Evolutionary conservation across 75 land plant genomes (phyloP).

Genomic region (Cryptomeria japonica): DNA sequence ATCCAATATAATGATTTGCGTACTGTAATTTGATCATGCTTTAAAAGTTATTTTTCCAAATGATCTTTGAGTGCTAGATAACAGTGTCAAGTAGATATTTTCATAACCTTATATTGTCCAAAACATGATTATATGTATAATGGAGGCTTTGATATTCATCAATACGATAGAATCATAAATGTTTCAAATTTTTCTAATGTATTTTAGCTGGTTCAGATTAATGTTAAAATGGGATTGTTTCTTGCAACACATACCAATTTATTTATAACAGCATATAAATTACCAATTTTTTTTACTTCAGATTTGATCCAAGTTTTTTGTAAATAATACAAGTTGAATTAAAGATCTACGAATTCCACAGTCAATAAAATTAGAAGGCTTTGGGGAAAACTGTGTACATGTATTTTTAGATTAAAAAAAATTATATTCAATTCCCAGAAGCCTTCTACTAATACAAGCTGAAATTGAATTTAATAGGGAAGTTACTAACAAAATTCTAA

Average conservation of each 20-base stretch:
- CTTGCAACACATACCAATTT: not conserved
- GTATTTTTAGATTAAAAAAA: too few species aligned
- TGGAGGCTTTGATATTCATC: slow-evolving; percentile 4
- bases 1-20: not conserved
- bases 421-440: too few species aligned
- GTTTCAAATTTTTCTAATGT: not conserved
- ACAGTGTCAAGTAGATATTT: not conserved
- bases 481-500: not conserved
- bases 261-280: not conserved
- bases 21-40: slow-evolving; percentile 5
- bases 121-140: not conserved
- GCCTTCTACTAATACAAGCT: too few species aligned
- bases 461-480: not conserved
- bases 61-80: not conserved
- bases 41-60: not conserved
- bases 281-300: not conserved
- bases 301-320: not conserved
- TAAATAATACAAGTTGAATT: not conserved
- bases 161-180: not conserved
- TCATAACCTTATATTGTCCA: not conserved
- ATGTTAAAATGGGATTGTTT: not conserved
- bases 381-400: not conserved
- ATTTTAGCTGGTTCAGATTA: not conserved
- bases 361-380: not conserved
- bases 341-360: not conserved